Evolutionary conservation across 176 grass and related monocot species (phyloP), one percentile per base, ranked within the genome.

Genomic region (Eleusine indica): DNA sequence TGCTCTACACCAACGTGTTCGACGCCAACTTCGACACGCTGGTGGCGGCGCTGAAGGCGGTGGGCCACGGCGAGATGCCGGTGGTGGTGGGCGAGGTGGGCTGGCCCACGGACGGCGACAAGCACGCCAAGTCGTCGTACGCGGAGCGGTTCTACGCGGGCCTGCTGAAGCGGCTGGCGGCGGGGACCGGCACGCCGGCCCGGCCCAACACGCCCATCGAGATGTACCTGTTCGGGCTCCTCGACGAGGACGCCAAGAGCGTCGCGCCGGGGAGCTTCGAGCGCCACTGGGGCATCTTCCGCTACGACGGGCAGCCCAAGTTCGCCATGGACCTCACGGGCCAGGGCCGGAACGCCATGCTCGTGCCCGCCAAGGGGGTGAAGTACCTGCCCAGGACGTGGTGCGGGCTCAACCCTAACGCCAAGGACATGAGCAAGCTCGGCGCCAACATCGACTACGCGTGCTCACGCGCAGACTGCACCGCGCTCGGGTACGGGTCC

Each of bases 11-110:
- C 29, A 97, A 97, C 83, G 90, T 97, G 77, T 97, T 94, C 54
- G 95, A 92, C 47, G 95, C 95, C 62, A 97, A 92, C 76, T 97
- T 81, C 57, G 95, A 97, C 62, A 97, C 12, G 2, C 86, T 98
- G 8, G 85, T 98, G 0, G 80, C 95, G 0, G 92, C 95, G 40
- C 86, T 98, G 1, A 56, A 56, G 16, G 13, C 49, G 13, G 49
- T 16, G 49, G 49, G 49, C 3, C 49, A 52, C 49, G 49, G 49
- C 49, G 49, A 52, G 13, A 11, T 96, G 40, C 93, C 86, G 0
- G 49, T 96, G 47, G 80, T 96, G 40, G 74, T 95, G 10, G 93
- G 93, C 38, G 92, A 94, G 87, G 92, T 94, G 9, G 92, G 92
- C 25, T 94, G 92, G 90, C 93, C 93, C 0, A 96, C 93, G 0